Conservation (phyloP, 2,329 filamentous ascomycete genomes). For the Pseudocercospora vitis region DNA sequence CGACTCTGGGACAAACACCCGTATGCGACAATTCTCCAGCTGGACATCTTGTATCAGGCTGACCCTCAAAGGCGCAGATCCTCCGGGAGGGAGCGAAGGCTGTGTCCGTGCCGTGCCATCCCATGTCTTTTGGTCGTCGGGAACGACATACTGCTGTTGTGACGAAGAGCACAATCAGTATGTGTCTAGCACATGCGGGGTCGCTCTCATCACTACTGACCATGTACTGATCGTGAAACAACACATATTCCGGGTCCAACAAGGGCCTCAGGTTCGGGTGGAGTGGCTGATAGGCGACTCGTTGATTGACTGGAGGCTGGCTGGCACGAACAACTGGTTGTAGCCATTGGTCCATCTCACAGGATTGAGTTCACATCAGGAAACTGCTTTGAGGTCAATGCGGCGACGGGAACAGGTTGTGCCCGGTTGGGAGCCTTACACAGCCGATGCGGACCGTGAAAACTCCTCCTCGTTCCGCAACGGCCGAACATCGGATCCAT, state of each 20-base stretch:
- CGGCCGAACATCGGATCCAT: constrained; percentile 3
- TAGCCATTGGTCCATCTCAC: constrained; percentile 17
- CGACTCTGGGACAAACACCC: constrained; percentile 24
- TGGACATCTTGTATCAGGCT: constrained; percentile 18
- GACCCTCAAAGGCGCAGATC: constrained; percentile 17
- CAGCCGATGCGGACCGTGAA: not conserved
- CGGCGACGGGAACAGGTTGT: not conserved
- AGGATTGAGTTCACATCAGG: constrained; percentile 1
- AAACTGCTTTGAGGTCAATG: constrained; percentile 5
- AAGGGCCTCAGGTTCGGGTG: constrained; percentile 20
- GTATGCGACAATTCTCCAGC: constrained; percentile 20
- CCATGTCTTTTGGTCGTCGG: constrained; percentile 22
- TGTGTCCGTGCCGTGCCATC: constrained; percentile 19
- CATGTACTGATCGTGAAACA: constrained; percentile 23
- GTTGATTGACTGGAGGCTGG: constrained; percentile 6
- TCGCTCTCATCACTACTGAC: too few relatives aligned
- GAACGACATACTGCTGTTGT: constrained; percentile 24
- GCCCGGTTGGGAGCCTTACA: not conserved
- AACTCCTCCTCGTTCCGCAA: not conserved
- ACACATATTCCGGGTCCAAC: constrained; percentile 26
- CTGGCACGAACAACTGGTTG: constrained; percentile 1
- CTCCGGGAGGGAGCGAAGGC: constrained; percentile 14
- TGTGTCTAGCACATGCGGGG: too few relatives aligned
- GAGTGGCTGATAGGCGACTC: constrained; percentile 17
- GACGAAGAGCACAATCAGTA: too few relatives aligned